Percentiles rank a stretch among this genome's conserved stretches.
These are phyloP conservation scores for Planoprotostelium fungivorum DNA, from an alignment of 78 protist species.

Conservation along the genomic window DNA sequence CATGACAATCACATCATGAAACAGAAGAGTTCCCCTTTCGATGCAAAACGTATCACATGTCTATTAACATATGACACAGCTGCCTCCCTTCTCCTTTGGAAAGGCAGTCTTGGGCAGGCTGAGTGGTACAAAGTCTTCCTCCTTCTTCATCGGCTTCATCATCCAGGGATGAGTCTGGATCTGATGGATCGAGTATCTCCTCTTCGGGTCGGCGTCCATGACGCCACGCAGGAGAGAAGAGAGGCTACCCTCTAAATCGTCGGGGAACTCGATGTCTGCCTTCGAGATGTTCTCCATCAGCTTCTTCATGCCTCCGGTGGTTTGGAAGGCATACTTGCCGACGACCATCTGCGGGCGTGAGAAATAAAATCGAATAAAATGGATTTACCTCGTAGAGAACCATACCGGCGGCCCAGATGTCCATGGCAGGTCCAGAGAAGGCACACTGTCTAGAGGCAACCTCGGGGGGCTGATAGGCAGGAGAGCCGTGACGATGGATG, in stretches of 20 bases:
- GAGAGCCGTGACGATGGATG: not conserved
- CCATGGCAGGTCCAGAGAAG: not conserved
- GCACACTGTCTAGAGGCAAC: not conserved
- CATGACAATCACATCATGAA: too few species aligned
- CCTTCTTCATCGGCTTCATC: not conserved
- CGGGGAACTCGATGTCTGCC: not conserved
- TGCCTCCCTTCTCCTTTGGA: not conserved
- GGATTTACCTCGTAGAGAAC: not conserved
- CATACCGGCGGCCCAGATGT: not conserved
- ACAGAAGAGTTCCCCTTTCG: too few species aligned
- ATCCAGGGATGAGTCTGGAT: not conserved
- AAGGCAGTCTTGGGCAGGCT: not conserved
- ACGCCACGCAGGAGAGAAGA: not conserved
- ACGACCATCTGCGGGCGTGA: not conserved
- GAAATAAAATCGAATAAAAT: not conserved
- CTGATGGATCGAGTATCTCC: not conserved
- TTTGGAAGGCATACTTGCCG: not conserved
- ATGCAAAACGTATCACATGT: too few species aligned
- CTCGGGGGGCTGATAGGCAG: not conserved
- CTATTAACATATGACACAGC: too few species aligned
- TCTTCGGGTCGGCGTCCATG: not conserved
- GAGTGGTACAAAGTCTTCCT: not conserved
- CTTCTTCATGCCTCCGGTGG: not conserved
- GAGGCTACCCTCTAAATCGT: not conserved
- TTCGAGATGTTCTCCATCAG: not conserved